A percentile compares a stretch with the other conserved stretches of the same genome.
Conservation (phyloP, 2,329 filamentous ascomycete species). For the Cadophora malorum region DNA sequence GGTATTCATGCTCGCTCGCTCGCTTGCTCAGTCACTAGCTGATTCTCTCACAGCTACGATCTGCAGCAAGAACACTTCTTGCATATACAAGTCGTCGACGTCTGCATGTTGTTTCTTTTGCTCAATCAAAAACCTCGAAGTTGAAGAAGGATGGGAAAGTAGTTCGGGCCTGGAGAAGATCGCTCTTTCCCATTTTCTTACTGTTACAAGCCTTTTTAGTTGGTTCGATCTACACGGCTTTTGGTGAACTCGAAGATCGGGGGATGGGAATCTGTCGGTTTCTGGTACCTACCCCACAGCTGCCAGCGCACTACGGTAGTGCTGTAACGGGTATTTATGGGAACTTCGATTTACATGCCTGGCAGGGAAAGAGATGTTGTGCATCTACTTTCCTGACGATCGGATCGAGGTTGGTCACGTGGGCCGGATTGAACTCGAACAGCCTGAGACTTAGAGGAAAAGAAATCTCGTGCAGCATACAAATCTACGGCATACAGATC, state of each 20-base stretch:
- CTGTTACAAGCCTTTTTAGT: not conserved
- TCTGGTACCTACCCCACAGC: not conserved
- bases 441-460: too few species aligned
- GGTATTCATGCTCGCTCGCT: not conserved
- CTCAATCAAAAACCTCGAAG: too few species aligned
- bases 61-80: slow-evolving; percentile 1
- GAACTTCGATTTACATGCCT: not conserved
- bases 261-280: not conserved
- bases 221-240: slow-evolving; percentile 4
- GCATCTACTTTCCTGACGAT: not conserved
- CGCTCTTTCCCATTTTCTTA: not conserved
- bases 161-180: not conserved
- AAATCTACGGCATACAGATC: too few species aligned
- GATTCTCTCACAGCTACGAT: not conserved
- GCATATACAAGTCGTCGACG: not conserved
- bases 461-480: too few species aligned
- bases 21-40: too few species aligned
- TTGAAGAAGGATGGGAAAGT: not conserved
- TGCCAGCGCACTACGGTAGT: not conserved
- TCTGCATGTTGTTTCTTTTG: not conserved
- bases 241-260: not conserved
- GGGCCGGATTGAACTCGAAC: not conserved
- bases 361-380: not conserved
- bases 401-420: not conserved
- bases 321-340: not conserved